phyloP scores from a whole-genome alignment of 2,329 filamentous ascomycete genomes.

The Didymellaceae sp. region DNA sequence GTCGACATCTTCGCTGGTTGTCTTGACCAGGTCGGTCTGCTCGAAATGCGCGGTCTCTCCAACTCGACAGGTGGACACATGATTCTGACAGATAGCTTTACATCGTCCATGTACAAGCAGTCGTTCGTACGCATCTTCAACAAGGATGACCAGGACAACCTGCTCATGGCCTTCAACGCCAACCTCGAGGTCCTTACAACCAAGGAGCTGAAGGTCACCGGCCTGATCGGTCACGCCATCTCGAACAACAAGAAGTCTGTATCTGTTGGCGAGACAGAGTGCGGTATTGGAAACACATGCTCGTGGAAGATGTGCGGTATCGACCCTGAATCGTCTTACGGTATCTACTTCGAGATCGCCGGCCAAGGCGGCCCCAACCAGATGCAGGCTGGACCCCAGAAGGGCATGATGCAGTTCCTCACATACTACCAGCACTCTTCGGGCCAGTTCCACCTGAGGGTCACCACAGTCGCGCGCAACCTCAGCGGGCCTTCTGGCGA shows the following conservation, averaged over 20 bases:
- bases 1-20: slow-evolving; percentile 98
- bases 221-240: slow-evolving; percentile 93
- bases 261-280: slow-evolving; percentile 96
- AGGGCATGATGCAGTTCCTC: slow-evolving; percentile 96
- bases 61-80: slow-evolving; percentile 98
- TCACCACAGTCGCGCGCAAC: slow-evolving; percentile 91
- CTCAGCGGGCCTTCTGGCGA: slow-evolving; percentile 93
- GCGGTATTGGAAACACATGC: slow-evolving; percentile 97
- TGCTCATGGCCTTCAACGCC: slow-evolving; percentile 98
- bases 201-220: slow-evolving; percentile 97
- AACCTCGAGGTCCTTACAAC: slow-evolving; percentile 95
- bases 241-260: slow-evolving; percentile 98
- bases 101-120: slow-evolving; percentile 98
- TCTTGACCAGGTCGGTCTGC: slow-evolving; percentile 92
- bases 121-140: slow-evolving; percentile 97
- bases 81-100: slow-evolving; percentile 98
- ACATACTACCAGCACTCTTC: slow-evolving; percentile 99
- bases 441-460: slow-evolving; percentile 92
- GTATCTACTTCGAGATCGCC: slow-evolving; percentile 97
- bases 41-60: slow-evolving; percentile 97
- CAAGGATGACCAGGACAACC: slow-evolving; percentile 91
- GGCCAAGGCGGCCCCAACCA: slow-evolving; percentile 86
- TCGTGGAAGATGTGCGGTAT: slow-evolving; percentile 99
- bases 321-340: slow-evolving; percentile 90
- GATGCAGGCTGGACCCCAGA: slow-evolving; percentile 85